Percentiles rank a stretch among this genome's conserved stretches.
These are phyloP conservation scores for Phytophthora tentaculata DNA, from an alignment of 352 stramenopile species.

Conservation along the genomic window DNA sequence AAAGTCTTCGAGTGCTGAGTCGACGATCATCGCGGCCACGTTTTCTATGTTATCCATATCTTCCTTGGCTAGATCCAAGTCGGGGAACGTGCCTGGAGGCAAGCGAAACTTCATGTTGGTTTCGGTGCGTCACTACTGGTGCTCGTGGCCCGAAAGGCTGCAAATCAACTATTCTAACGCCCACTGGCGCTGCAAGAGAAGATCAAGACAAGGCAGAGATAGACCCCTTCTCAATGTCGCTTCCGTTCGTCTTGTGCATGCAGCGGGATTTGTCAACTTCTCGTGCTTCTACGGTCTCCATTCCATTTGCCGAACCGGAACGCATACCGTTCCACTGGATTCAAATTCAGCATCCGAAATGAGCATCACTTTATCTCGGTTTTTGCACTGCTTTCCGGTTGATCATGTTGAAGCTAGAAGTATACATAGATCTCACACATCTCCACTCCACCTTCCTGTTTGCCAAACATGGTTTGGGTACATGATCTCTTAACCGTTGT, in stretches of 20 bases:
- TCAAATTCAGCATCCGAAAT: slow-evolving; percentile 5
- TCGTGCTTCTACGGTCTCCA: slow-evolving; percentile 2
- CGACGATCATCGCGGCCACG: slow-evolving; percentile 40
- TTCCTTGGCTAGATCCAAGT: slow-evolving; percentile 45
- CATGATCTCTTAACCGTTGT: too few species aligned
- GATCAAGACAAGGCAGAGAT: not conserved
- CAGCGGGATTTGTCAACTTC: slow-evolving; percentile 19
- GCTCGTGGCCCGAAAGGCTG: not conserved
- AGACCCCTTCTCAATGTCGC: slow-evolving; percentile 15
- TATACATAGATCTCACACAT: not conserved
- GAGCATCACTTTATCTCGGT: not conserved
- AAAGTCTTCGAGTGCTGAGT: slow-evolving; percentile 40
- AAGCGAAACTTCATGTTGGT: slow-evolving; percentile 43
- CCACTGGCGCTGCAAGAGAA: slow-evolving; percentile 15
- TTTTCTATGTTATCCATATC: slow-evolving; percentile 47
- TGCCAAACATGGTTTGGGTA: not conserved
- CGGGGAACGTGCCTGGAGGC: slow-evolving; percentile 44
- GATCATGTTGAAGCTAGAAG: slow-evolving; percentile 6
- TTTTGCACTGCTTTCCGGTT: not conserved
- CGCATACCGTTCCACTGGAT: slow-evolving; percentile 3
- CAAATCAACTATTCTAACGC: slow-evolving; percentile 7
- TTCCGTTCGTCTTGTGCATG: slow-evolving; percentile 3
- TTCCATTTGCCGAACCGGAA: slow-evolving; percentile 16
- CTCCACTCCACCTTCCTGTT: not conserved
- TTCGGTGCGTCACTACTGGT: not conserved